These are phyloP conservation scores for Coemansia sp. DNA, from an alignment of 192 early-diverging fungal species.

Conservation along the genomic window DNA sequence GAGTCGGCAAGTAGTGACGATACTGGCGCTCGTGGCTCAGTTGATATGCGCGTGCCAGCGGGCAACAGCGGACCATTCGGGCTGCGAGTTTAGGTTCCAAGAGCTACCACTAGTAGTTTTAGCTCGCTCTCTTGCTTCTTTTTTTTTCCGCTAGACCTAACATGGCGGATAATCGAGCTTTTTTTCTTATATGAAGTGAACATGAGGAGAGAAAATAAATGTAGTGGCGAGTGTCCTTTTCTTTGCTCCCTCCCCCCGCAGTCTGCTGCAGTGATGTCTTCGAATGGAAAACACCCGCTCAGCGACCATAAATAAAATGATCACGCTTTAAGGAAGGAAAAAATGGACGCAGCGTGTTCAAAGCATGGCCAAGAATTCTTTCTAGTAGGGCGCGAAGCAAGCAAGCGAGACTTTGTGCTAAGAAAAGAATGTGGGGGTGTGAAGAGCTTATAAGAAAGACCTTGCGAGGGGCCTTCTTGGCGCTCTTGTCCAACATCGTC, in stretches of 20 bases:
- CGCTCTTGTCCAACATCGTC: neutral
- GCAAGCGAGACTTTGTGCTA: conserved; percentile 6
- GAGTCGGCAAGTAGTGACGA: conserved; percentile 10
- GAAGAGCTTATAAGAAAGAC: neutral
- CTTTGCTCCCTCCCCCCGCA: neutral
- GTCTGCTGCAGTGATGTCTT: neutral
- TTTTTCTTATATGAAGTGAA: neutral
- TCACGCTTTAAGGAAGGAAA: neutral
- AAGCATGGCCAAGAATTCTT: neutral
- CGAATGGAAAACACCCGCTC: neutral
- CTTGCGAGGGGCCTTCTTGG: neutral
- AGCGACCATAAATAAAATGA: neutral
- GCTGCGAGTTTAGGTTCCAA: conserved; percentile 23
- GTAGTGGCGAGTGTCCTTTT: neutral
- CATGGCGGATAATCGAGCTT: neutral
- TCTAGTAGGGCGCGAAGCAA: neutral
- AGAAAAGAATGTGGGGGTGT: neutral
- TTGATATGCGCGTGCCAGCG: conserved; percentile 41
- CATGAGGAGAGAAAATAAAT: neutral
- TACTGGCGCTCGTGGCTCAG: conserved; percentile 17
- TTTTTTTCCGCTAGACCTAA: neutral
- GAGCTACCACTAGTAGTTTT: no score
- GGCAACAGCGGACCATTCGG: conserved; percentile 40
- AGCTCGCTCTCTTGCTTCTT: no score
- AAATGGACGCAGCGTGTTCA: neutral